Evolutionary conservation across 352 stramenopile genomes (phyloP).

Genomic region (Elongisporangium prolatum): DNA sequence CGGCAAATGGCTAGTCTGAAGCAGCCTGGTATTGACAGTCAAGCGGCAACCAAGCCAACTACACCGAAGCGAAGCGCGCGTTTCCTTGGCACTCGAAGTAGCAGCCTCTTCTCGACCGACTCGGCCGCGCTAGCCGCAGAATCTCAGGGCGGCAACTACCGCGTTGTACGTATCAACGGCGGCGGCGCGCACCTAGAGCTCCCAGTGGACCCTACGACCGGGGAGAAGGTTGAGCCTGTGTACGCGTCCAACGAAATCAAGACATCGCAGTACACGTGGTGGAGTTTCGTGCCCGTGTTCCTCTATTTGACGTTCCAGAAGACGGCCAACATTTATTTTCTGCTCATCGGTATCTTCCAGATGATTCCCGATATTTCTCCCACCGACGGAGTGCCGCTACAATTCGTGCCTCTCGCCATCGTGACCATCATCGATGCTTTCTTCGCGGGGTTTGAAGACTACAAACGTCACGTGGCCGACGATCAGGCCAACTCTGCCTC

Average conservation of each 20-base stretch:
- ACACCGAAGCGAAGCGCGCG: slow-evolving; percentile 12
- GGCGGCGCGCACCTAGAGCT: slow-evolving; percentile 8
- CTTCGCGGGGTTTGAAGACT: slow-evolving; percentile 82
- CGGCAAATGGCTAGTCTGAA: slow-evolving; percentile 29
- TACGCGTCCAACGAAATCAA: slow-evolving; percentile 80
- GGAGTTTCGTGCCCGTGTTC: slow-evolving; percentile 85
- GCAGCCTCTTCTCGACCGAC: slow-evolving; percentile 59
- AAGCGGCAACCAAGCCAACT: slow-evolving; percentile 8
- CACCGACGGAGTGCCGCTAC: slow-evolving; percentile 71
- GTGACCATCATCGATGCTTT: slow-evolving; percentile 82
- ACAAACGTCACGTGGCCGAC: slow-evolving; percentile 78
- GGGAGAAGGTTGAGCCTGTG: slow-evolving; percentile 23
- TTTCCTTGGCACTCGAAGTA: slow-evolving; percentile 27
- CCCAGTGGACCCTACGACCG: neutral
- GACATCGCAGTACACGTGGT: slow-evolving; percentile 88
- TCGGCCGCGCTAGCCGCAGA: slow-evolving; percentile 17
- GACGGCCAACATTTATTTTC: slow-evolving; percentile 86
- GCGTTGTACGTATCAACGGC: slow-evolving; percentile 72
- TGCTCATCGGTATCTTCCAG: slow-evolving; percentile 87
- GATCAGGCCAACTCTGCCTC: slow-evolving; percentile 67
- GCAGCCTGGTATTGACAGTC: slow-evolving; percentile 17
- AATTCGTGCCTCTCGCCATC: slow-evolving; percentile 79
- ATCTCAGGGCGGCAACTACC: slow-evolving; percentile 28
- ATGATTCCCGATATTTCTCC: slow-evolving; percentile 80
- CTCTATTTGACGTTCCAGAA: slow-evolving; percentile 86